phyloP scores from a whole-genome alignment of 2,329 filamentous ascomycete species.

The Talaromyces funiculosus region DNA sequence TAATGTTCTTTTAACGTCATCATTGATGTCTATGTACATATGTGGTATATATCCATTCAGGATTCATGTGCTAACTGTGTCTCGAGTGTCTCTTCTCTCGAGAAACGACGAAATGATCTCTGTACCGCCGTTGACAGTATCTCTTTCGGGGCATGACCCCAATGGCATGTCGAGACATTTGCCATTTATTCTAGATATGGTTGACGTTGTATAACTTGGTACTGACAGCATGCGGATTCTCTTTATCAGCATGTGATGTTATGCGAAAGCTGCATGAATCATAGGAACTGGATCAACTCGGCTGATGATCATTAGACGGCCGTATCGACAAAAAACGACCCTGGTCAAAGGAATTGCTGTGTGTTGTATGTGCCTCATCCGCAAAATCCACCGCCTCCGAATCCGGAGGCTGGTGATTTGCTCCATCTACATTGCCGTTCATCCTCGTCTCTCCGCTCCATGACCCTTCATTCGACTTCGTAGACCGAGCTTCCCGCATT shows the following conservation, averaged over 20 bases:
- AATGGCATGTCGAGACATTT: background rate
- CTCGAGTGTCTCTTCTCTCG: background rate
- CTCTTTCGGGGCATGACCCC: background rate
- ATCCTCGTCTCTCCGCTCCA: conserved; percentile 28
- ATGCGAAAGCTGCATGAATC: background rate
- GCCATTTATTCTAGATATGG: background rate
- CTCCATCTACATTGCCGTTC: background rate
- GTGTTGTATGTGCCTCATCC: background rate
- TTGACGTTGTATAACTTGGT: background rate
- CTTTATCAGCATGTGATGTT: background rate
- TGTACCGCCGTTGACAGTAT: background rate
- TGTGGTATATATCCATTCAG: background rate
- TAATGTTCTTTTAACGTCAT: background rate
- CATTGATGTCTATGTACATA: background rate
- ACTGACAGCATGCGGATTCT: background rate
- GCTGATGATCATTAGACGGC: background rate
- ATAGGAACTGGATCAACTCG: background rate
- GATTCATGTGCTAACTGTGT: background rate
- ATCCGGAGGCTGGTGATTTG: background rate
- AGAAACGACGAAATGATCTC: background rate
- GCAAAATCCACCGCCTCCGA: conserved; percentile 1
- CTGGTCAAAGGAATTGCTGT: background rate
- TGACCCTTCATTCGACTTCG: conserved; percentile 24
- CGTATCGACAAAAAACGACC: background rate
- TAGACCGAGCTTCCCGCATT: conserved; percentile 9